phyloP scores from a whole-genome alignment of 1,139 yeast genomes.

The Diutina siamensis region DNA sequence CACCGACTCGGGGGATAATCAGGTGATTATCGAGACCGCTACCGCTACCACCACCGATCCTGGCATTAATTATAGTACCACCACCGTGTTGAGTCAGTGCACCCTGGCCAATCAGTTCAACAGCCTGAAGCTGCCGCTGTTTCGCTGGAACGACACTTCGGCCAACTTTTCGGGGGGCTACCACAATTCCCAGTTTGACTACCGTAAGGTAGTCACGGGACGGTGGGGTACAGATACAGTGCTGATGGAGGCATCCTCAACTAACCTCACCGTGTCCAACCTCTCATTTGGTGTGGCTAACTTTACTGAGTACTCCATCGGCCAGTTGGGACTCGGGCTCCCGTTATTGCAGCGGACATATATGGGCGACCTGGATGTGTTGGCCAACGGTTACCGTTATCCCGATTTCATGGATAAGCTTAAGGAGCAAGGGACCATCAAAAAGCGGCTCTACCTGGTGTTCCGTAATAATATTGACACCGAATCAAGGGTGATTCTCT shows the following conservation, averaged over 20 bases:
- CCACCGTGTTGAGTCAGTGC: neutral
- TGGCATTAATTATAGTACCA: neutral
- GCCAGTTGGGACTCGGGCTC: neutral
- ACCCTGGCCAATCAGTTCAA: neutral
- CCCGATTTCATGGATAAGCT: neutral
- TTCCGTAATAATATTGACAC: neutral
- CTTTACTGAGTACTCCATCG: neutral
- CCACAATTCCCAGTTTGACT: neutral
- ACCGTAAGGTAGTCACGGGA: neutral
- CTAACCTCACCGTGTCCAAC: neutral
- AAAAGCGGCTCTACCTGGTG: neutral
- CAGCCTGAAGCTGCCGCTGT: neutral
- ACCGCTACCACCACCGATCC: neutral
- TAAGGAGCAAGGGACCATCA: neutral
- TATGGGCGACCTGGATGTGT: neutral
- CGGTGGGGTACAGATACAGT: neutral
- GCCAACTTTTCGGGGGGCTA: neutral
- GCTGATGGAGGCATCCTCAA: neutral
- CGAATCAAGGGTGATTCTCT: neutral
- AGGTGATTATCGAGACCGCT: neutral
- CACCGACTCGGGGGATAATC: neutral
- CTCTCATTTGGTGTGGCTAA: conserved; percentile 1
- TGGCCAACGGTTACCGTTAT: neutral
- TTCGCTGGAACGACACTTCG: neutral
- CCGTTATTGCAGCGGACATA: neutral